Percentiles rank a stretch among this genome's conserved stretches.
Conservation (phyloP, 2,329 filamentous ascomycete species). For the Fusarium longipes region DNA sequence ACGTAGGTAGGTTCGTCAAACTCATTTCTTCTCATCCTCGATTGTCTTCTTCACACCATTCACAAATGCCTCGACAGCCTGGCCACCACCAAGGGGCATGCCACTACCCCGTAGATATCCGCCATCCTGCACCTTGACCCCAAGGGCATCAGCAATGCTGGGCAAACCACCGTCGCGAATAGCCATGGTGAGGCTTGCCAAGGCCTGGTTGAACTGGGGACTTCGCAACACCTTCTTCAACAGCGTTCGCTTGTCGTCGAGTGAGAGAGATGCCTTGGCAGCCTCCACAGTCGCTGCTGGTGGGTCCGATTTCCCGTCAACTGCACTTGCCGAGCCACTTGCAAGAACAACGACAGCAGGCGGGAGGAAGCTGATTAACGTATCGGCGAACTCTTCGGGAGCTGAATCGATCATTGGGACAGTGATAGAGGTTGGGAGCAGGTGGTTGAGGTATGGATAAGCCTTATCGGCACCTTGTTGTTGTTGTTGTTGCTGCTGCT, state of each 20-base stretch:
- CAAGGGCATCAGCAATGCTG: slow-evolving; percentile 86
- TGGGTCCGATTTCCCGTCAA: slow-evolving; percentile 71
- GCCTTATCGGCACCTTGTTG: slow-evolving; percentile 62
- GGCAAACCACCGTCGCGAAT: slow-evolving; percentile 90
- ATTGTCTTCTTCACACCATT: slow-evolving; percentile 86
- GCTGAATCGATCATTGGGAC: slow-evolving; percentile 77
- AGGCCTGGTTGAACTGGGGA: slow-evolving; percentile 89
- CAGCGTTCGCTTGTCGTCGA: slow-evolving; percentile 82
- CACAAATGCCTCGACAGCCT: slow-evolving; percentile 91
- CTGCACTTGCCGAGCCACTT: slow-evolving; percentile 69
- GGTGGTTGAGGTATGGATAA: slow-evolving; percentile 87
- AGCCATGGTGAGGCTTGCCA: slow-evolving; percentile 86
- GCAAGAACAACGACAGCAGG: slow-evolving; percentile 81
- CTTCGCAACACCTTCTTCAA: slow-evolving; percentile 85
- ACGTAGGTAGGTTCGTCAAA: background rate
- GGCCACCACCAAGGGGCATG: slow-evolving; percentile 86
- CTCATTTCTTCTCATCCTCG: slow-evolving; percentile 62
- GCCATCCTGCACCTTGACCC: slow-evolving; percentile 83
- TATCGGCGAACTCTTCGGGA: slow-evolving; percentile 75
- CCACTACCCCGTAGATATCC: slow-evolving; percentile 81
- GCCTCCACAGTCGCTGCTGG: slow-evolving; percentile 75
- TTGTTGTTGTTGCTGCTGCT: slow-evolving; percentile 46
- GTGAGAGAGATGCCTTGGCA: slow-evolving; percentile 77
- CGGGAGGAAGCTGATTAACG: slow-evolving; percentile 81
- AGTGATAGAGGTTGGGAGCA: slow-evolving; percentile 82